Conservation (phyloP, 148 eudicot species). For the Pharnaceum exiguum region DNA sequence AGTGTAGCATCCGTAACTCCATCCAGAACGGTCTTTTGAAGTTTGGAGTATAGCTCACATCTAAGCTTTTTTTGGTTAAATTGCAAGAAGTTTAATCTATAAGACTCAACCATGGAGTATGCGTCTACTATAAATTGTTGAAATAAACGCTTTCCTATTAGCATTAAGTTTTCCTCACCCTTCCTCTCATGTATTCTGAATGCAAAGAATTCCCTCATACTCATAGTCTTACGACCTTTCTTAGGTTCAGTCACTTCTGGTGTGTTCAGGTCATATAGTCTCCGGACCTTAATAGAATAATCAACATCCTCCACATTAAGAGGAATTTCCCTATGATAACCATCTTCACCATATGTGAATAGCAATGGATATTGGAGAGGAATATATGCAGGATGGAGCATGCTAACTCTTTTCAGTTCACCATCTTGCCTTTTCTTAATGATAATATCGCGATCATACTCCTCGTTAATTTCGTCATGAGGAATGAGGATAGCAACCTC, state of each 20-base stretch:
- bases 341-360: slow-evolving; percentile 3
- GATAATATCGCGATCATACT: background rate
- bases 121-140: too few species aligned
- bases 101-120: too few species aligned
- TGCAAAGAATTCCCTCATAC: too few species aligned
- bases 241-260: background rate
- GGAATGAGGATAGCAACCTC: background rate
- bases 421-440: background rate
- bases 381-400: background rate
- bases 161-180: background rate
- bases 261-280: too few species aligned
- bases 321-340: too few species aligned
- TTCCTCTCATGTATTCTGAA: background rate
- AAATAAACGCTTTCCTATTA: too few species aligned
- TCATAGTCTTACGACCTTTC: background rate
- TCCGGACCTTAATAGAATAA: too few species aligned
- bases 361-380: slow-evolving; percentile 3
- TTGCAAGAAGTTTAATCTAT: background rate
- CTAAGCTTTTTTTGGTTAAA: background rate
- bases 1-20: background rate
- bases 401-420: background rate
- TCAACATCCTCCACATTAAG: too few species aligned
- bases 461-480: background rate
- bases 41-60: background rate
- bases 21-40: background rate